Evolutionary conservation across 163 green algal species (phyloP).

Genomic region (Coccomyxa subellipsoidea): DNA sequence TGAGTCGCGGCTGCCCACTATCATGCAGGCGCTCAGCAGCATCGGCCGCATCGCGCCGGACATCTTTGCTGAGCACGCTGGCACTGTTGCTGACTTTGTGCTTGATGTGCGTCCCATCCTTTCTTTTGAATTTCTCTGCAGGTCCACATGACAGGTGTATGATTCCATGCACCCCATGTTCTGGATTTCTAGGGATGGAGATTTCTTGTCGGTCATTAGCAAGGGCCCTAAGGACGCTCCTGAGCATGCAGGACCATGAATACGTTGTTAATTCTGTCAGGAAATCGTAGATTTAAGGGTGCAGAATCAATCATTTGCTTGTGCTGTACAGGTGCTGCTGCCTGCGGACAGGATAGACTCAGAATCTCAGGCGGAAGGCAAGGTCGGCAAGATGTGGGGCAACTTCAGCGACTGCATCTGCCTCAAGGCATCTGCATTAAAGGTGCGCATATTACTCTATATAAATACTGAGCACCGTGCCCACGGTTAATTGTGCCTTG

Average conservation of each 20-base stretch:
- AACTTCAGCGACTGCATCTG: not conserved
- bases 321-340: not conserved
- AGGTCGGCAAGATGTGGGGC: constrained; percentile 12
- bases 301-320: not conserved
- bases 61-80: constrained; percentile 18
- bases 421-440: not conserved
- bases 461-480: too few relatives aligned
- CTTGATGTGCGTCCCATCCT: not conserved
- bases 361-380: not conserved
- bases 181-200: not conserved
- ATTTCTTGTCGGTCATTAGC: not conserved
- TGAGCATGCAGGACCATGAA: not conserved
- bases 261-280: not conserved
- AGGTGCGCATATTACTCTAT: too few relatives aligned
- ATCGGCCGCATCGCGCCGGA: constrained; percentile 9
- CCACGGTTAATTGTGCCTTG: too few relatives aligned
- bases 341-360: not conserved
- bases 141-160: too few relatives aligned
- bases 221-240: too few relatives aligned
- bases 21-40: constrained; percentile 34
- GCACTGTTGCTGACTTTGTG: constrained; percentile 17
- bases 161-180: not conserved
- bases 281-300: not conserved
- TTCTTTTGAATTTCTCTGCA: too few relatives aligned
- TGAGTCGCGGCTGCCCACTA: constrained; percentile 16